These are phyloP conservation scores for Pythium monospermum DNA, from an alignment of 352 stramenopile genomes.

Conservation along the genomic window DNA sequence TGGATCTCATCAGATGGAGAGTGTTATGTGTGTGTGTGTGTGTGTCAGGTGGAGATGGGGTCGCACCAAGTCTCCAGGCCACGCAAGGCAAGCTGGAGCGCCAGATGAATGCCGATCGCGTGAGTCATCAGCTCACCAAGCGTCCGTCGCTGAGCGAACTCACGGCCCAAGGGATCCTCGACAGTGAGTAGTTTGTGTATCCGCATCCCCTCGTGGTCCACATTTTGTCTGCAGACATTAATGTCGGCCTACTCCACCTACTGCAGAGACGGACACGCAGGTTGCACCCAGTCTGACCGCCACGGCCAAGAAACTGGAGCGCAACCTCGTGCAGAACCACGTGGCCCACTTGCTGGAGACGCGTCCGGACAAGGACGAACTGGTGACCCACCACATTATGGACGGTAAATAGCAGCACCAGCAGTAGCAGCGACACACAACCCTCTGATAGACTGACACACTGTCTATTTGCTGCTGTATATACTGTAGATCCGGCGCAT, in stretches of 20 bases:
- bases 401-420: slow-evolving; percentile 30
- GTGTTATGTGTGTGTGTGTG: background rate
- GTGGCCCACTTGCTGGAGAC: slow-evolving; percentile 76
- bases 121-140: slow-evolving; percentile 67
- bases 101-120: slow-evolving; percentile 69
- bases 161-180: slow-evolving; percentile 51
- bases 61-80: slow-evolving; percentile 73
- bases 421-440: background rate
- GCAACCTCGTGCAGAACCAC: slow-evolving; percentile 75
- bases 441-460: background rate
- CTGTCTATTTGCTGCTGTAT: background rate
- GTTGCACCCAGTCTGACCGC: slow-evolving; percentile 60
- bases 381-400: slow-evolving; percentile 71
- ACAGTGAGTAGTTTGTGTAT: slow-evolving; percentile 33
- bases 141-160: slow-evolving; percentile 61
- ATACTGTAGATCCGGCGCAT: slow-evolving; percentile 29
- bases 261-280: slow-evolving; percentile 46
- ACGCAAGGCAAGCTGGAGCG: slow-evolving; percentile 75
- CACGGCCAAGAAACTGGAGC: slow-evolving; percentile 75
- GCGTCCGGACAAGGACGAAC: slow-evolving; percentile 69
- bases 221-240: too few relatives aligned
- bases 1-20: background rate
- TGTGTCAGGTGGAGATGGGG: too few relatives aligned
- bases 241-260: too few relatives aligned
- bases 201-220: too few relatives aligned